Base-by-base conservation (phyloP, 164 flowering plant genomes). In the Hamamelis virginiana region DNA sequence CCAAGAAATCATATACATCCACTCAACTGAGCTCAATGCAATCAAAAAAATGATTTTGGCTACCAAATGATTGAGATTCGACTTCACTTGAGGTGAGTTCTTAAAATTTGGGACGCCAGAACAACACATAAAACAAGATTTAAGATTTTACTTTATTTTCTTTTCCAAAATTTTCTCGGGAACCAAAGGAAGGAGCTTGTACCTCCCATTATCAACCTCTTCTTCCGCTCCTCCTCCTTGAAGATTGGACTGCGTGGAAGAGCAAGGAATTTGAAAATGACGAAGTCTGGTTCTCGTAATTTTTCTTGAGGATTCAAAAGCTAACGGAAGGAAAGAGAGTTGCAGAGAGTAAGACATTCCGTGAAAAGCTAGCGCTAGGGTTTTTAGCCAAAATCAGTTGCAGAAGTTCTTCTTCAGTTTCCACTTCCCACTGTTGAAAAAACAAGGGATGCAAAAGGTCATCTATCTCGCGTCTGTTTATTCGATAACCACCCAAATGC, bases 331-430 rank as follows among this genome's bases (percentile, higher is more conserved):
- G 15, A 69, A 15, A 1, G 70, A 60, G 69, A 71, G 62, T 64
- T 74, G 80, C 71, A 75, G 55, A 70, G 69, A 9, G 72, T 0
- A 59, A 13, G 74, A 45, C 80, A 72, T 71, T 71, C n/a, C 51
- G 51, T 19, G 21, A 1, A 46, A 45, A 18, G 45, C 14, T 27
- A 50, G 44, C 45, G 25, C 25, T 48, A 41, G 67, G 66, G 43
- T 33, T 66, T 33, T 66, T 67, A 59, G 47, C 18, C 33, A 12
- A 33, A 33, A 33, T 33, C 41, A 33, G 41, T 33, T 33, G 58
- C 22, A 55, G 26, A 26, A 26, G 5, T 50, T 50, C 53, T 15
- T 15, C 53, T 18, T 15, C 16, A 6, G n/a, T 16, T 50, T 50
- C 16, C 15, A n/a, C n/a, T 50, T 16, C n/a, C 16, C 0, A 13